These are phyloP conservation scores for Pseudocercospora musae DNA, from an alignment of 2,329 filamentous ascomycete genomes.

Conservation along the genomic window DNA sequence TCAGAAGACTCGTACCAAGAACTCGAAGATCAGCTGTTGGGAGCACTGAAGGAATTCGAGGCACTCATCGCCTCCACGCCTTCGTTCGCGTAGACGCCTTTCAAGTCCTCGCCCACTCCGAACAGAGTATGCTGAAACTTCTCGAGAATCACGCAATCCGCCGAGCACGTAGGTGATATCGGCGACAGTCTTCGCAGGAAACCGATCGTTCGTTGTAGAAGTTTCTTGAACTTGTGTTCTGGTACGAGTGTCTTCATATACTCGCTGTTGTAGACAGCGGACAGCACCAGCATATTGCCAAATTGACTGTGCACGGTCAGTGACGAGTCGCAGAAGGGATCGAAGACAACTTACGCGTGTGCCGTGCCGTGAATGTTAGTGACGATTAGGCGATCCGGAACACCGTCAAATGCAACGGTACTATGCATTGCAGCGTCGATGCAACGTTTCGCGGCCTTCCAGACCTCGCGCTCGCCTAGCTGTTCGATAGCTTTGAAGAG, in stretches of 20 bases:
- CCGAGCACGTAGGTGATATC: slow-evolving; percentile 69
- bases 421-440: slow-evolving; percentile 77
- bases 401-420: slow-evolving; percentile 76
- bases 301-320: slow-evolving; percentile 69
- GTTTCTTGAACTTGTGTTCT: slow-evolving; percentile 51
- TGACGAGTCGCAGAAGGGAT: neutral
- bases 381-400: slow-evolving; percentile 68
- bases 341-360: slow-evolving; percentile 71
- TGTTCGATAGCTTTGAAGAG: slow-evolving; percentile 36
- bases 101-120: slow-evolving; percentile 14
- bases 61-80: slow-evolving; percentile 25
- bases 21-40: neutral
- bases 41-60: slow-evolving; percentile 23
- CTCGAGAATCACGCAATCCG: slow-evolving; percentile 71
- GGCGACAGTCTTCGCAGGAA: slow-evolving; percentile 70
- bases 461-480: slow-evolving; percentile 30
- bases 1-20: neutral
- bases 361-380: slow-evolving; percentile 97
- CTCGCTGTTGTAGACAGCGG: slow-evolving; percentile 66
- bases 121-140: slow-evolving; percentile 45
- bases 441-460: slow-evolving; percentile 46
- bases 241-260: slow-evolving; percentile 58
- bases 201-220: slow-evolving; percentile 70
- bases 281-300: slow-evolving; percentile 88
- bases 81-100: slow-evolving; percentile 27